phyloP scores from a whole-genome alignment of 352 stramenopile species.

The Phytophthora idaei region DNA sequence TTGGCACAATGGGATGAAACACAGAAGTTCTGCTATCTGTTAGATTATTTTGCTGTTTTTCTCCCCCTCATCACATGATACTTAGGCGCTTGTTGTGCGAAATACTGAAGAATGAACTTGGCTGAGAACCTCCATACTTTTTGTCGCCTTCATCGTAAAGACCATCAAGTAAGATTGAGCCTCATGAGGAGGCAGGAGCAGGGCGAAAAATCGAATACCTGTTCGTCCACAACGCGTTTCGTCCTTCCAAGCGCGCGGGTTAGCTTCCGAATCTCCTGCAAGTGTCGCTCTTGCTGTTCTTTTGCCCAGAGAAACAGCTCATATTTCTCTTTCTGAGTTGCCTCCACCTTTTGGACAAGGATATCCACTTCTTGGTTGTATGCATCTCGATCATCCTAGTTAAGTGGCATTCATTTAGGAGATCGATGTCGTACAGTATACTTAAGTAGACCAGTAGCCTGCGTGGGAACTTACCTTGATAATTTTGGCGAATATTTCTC shows the following conservation, averaged over 20 bases:
- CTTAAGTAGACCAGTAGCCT: neutral
- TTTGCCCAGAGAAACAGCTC: conserved; percentile 75
- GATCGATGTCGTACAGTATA: neutral
- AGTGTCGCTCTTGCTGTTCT: conserved; percentile 70
- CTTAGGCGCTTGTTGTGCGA: conserved; percentile 27
- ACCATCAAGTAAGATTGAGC: too few relatives aligned
- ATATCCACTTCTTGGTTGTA: conserved; percentile 80
- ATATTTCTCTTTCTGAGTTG: conserved; percentile 75
- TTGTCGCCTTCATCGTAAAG: conserved; percentile 31
- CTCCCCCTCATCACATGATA: neutral
- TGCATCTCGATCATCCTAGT: conserved; percentile 66
- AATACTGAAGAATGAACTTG: conserved; percentile 44
- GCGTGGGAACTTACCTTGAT: conserved; percentile 48
- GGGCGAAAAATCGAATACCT: conserved; percentile 29
- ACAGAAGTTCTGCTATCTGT: neutral
- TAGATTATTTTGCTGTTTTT: neutral
- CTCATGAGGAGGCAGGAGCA: neutral
- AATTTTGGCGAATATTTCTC: conserved; percentile 87
- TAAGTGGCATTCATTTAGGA: neutral
- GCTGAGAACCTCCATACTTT: conserved; percentile 47
- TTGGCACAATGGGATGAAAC: neutral
- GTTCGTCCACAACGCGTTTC: conserved; percentile 69
- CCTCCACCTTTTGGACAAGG: conserved; percentile 69
- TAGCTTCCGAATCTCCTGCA: conserved; percentile 87
- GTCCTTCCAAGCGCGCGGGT: conserved; percentile 63